Percentiles rank a stretch among this genome's conserved stretches.
These are phyloP conservation scores for Yamadazyma atmosphaerica DNA, from an alignment of 1,139 yeast species.

Conservation along the genomic window DNA sequence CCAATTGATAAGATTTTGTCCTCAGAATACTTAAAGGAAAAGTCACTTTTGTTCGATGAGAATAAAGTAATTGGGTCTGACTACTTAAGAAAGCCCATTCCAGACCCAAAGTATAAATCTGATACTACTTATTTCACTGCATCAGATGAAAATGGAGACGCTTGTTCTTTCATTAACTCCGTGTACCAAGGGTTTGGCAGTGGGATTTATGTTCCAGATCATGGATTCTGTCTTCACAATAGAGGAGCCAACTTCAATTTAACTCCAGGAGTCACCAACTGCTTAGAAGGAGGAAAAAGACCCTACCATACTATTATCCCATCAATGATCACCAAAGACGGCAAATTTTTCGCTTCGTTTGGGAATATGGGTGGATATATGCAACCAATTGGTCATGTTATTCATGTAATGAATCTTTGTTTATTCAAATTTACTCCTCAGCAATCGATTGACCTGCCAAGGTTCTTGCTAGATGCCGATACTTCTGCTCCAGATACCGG, in stretches of 20 bases:
- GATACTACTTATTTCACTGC: conserved; percentile 79
- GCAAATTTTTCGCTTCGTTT: conserved; percentile 61
- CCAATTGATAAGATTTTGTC: conserved; percentile 38
- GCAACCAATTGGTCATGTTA: conserved; percentile 87
- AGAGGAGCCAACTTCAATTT: conserved; percentile 77
- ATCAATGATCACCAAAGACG: conserved; percentile 56
- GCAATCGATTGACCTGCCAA: conserved; percentile 73
- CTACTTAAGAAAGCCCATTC: conserved; percentile 53
- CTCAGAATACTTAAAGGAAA: conserved; percentile 45
- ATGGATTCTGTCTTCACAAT: conserved; percentile 74
- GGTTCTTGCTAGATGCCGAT: conserved; percentile 62
- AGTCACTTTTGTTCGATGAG: conserved; percentile 49
- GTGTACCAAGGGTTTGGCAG: conserved; percentile 73
- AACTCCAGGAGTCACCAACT: conserved; percentile 56
- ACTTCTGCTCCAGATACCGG: conserved; percentile 45
- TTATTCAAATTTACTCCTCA: conserved; percentile 71
- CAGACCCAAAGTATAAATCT: conserved; percentile 63
- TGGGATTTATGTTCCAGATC: conserved; percentile 64
- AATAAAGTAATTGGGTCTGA: conserved; percentile 41
- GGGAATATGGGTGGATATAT: conserved; percentile 91
- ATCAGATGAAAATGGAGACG: conserved; percentile 72
- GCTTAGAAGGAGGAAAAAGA: conserved; percentile 67
- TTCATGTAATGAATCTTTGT: conserved; percentile 66
- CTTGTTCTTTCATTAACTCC: conserved; percentile 80
- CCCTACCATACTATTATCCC: conserved; percentile 88